Evolutionary conservation across 495 filamentous ascomycete genomes (phyloP), one percentile per base, ranked within the genome.

Genomic region (Chaetomium fimeti): DNA sequence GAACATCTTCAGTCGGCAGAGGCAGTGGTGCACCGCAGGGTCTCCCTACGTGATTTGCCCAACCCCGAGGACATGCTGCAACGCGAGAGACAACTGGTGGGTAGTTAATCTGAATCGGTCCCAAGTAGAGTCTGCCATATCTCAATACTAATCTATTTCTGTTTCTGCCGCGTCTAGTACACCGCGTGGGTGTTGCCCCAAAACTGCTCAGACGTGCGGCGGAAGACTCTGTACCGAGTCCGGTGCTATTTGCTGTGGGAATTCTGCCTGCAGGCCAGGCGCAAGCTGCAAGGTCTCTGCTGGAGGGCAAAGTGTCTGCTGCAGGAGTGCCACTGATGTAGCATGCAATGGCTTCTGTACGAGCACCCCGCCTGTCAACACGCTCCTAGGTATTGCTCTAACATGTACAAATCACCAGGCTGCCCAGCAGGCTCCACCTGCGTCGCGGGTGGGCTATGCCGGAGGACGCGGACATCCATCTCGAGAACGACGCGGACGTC

Each of bases 61-160:
- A 45, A 45, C 53, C 53, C 53, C 56, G 40, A 45, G 38, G 27
- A 58, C 56, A 58, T 58, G 56, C 56, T 58, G 56, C 25, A 43
- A n/a, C 40, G 56, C 56, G 36, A 58, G 13, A 4, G 36, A 58
- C 11, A 58, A 58, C 15, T 58, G 56, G 56, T 58, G 38, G 40
- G 56, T 29, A 32, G 15, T 20, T n/a, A n/a, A n/a, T n/a, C n/a
- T n/a, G n/a, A 27, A 25, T 28, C 1, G 18, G 18, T 5, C 52
- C 15, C 36, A 1, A 55, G 38, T 38, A n/a, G 24, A 36, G 22
- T 3, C 29, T 16, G 29, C 18, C 11, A 27, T 45, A 16, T 16
- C n/a, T 27, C 29, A 9, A 9, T 9, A 25, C 56, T 58, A 27
- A 43, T 58, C 56, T 27, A 4, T 58, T 29, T 16, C 25, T 58